Percentiles rank a stretch among this genome's conserved stretches.
phyloP scores from a whole-genome alignment of 2,329 filamentous ascomycete species.

The Dactylellina drechsleri region DNA sequence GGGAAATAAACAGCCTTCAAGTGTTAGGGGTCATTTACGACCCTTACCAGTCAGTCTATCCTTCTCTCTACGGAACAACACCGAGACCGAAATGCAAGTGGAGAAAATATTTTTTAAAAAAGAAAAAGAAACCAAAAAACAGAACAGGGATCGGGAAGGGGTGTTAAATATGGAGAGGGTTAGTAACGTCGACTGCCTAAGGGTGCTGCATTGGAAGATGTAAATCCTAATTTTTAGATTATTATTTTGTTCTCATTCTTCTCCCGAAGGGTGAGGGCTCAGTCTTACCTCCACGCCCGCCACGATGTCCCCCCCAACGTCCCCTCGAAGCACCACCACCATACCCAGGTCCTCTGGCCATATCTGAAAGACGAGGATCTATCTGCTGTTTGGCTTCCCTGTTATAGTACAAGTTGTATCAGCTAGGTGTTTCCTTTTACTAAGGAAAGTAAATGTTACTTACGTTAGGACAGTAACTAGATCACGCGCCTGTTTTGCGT shows the following conservation, averaged over 20 bases:
- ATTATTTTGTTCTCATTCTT: background rate
- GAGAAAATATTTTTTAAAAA: background rate
- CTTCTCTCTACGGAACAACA: no score
- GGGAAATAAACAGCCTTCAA: no score
- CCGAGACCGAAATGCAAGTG: background rate
- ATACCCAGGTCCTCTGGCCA: constrained; percentile 90
- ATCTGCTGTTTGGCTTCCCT: constrained; percentile 98
- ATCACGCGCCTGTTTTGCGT: constrained; percentile 95
- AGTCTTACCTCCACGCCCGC: constrained; percentile 65
- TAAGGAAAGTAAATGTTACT: background rate
- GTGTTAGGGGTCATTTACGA: no score
- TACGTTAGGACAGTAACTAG: constrained; percentile 80
- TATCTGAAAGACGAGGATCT: constrained; percentile 93
- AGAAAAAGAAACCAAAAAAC: background rate
- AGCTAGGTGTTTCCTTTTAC: background rate
- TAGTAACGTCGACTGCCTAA: constrained; percentile 59
- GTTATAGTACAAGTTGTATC: background rate
- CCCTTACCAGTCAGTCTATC: no score
- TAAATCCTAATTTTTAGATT: constrained; percentile 55
- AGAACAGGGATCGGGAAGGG: background rate
- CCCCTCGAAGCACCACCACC: constrained; percentile 77
- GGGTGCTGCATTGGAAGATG: constrained; percentile 58
- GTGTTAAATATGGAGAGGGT: constrained; percentile 44
- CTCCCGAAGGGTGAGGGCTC: no score
- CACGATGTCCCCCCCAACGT: constrained; percentile 73